Evolutionary conservation across 1,284 basidiomycete species (phyloP), one percentile per base, ranked within the genome.

Genomic region (Microbotryum saponariae): DNA sequence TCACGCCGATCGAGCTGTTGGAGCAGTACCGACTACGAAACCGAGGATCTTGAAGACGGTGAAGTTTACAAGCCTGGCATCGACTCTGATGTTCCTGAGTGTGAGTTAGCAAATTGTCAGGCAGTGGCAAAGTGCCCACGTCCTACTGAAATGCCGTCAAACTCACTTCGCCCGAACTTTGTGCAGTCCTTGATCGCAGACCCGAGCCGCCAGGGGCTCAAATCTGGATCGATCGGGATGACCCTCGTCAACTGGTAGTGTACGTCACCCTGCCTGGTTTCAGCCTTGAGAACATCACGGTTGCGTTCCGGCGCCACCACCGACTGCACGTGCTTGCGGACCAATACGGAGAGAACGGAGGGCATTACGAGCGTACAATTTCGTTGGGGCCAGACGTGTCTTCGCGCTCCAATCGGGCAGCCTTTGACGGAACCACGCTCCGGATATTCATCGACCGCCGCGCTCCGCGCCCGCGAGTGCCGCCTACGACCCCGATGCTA

Each of bases 291-390:
- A 66, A 69, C 57, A 68, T 69, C 62, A 69, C 68, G 21, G 68
- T 69, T 54, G 68, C 66, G 16, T 65, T 69, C 61, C 44, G 66
- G 3, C 46, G 68, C 16, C 60, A 59, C 0, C 63, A 62, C 61
- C 58, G 59, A 23, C 61, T 69, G 0, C 68, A 69, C 64, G 64
- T 69, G 56, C 64, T 69, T 33, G 68, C 68, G 46, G 68, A 69
- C 51, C 54, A 59, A 20, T 69, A 68, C 50, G 63, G 61, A 27
- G 62, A 63, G 29, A 21, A 42, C 3, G 68, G 68, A 23, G 68
- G 68, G 1, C 65, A 69, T 33, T 69, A 63, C 47, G 67, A 69
- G 58, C 21, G 48, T 10, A 50, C 27, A 18, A 50, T 50, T 6
- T 29, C 21, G 48, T 16, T 50, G 37, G 37, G 37, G 37, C 37